A percentile compares a stretch with the other conserved stretches of the same genome.
These are phyloP conservation scores for Cordyceps cateniannulata DNA, from an alignment of 2,329 filamentous ascomycete genomes.

Conservation along the genomic window DNA sequence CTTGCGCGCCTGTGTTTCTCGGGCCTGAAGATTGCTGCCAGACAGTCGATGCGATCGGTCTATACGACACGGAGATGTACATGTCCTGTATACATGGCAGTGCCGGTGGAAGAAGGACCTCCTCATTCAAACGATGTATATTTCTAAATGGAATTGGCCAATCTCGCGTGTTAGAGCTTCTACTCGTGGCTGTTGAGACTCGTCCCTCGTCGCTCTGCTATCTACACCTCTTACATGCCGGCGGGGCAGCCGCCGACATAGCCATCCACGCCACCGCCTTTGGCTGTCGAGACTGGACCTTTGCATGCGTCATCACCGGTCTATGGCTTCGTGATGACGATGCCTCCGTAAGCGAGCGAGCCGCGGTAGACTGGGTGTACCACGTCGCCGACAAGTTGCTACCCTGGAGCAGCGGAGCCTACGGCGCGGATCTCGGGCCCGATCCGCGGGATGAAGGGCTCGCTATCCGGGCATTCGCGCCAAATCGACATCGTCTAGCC, in stretches of 20 bases:
- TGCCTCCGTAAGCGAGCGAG: slow-evolving; percentile 35
- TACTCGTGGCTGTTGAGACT: slow-evolving; percentile 39
- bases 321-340: slow-evolving; percentile 50
- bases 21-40: slow-evolving; percentile 13
- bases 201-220: slow-evolving; percentile 52
- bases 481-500: slow-evolving; percentile 42
- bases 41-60: slow-evolving; percentile 37
- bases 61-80: slow-evolving; percentile 57
- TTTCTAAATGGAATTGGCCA: slow-evolving; percentile 46
- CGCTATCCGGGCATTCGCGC: slow-evolving; percentile 49
- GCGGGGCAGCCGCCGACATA: slow-evolving; percentile 42
- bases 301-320: slow-evolving; percentile 57
- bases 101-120: slow-evolving; percentile 52
- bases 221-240: slow-evolving; percentile 56
- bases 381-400: slow-evolving; percentile 38
- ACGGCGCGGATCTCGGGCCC: slow-evolving; percentile 56
- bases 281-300: slow-evolving; percentile 57
- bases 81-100: slow-evolving; percentile 54
- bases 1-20: slow-evolving; percentile 23
- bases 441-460: slow-evolving; percentile 50
- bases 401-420: slow-evolving; percentile 44
- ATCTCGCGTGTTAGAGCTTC: slow-evolving; percentile 22
- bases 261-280: slow-evolving; percentile 46
- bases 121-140: slow-evolving; percentile 56
- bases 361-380: slow-evolving; percentile 50